Conservation (phyloP, 148 eudicot genomes). For the Rhododendron molle region DNA sequence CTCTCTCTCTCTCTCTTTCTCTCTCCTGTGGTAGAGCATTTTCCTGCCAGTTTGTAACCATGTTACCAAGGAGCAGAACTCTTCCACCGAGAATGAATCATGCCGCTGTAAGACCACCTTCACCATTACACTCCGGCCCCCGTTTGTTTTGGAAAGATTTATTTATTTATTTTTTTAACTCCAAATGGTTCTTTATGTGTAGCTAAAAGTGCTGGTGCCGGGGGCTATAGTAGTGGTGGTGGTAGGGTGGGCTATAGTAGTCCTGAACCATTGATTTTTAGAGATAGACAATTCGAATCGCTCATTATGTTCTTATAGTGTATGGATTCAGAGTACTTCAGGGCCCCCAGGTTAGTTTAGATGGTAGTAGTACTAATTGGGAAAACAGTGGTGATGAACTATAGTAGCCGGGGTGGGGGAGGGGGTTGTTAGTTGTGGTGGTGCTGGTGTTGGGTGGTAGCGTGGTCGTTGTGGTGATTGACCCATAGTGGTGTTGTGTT, state of each 20-base stretch:
- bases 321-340: not conserved
- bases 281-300: too few relatives aligned
- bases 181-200: not conserved
- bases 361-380: too few relatives aligned
- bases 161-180: not conserved
- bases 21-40: not conserved
- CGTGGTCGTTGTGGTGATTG: not conserved
- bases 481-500: too few relatives aligned
- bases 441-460: not conserved
- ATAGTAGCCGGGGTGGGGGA: not conserved
- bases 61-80: constrained; percentile 39
- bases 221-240: not conserved
- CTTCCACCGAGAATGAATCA: constrained; percentile 31
- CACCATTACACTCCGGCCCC: not conserved
- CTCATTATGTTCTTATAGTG: too few relatives aligned
- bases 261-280: too few relatives aligned
- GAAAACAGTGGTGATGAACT: too few relatives aligned
- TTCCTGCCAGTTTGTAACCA: not conserved
- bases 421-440: not conserved
- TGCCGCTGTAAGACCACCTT: constrained; percentile 21
- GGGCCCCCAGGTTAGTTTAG: not conserved
- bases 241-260: too few relatives aligned
- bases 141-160: not conserved
- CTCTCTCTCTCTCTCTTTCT: not conserved
- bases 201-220: not conserved